These are phyloP conservation scores for Auriscalpium vulgare DNA, from an alignment of 768 basidiomycete genomes.

Conservation along the genomic window DNA sequence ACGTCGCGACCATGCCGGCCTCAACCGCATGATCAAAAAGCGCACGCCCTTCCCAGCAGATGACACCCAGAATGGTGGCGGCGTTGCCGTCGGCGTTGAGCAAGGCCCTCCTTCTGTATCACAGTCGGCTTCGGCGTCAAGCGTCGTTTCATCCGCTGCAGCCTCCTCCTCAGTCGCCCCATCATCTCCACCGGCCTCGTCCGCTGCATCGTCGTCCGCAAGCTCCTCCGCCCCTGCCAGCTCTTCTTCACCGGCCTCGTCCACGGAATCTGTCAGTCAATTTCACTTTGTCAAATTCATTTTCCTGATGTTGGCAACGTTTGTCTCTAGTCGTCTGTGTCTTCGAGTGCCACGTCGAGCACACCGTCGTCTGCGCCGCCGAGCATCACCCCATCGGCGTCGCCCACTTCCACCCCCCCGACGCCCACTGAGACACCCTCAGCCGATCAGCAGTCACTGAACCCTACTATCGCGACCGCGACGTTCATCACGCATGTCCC, in stretches of 20 bases:
- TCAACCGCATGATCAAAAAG: constrained; percentile 66
- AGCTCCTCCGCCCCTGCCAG: constrained; percentile 5
- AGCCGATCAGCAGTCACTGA: constrained; percentile 3
- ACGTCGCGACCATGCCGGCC: constrained; percentile 47
- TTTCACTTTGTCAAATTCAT: not conserved
- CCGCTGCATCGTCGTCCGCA: constrained; percentile 8
- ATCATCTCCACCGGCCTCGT: constrained; percentile 3
- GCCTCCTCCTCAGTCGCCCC: constrained; percentile 8
- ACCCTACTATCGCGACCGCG: constrained; percentile 20
- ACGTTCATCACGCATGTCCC: constrained; percentile 16
- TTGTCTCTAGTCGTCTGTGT: not conserved
- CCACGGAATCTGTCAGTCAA: not conserved
- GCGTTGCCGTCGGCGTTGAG: constrained; percentile 10
- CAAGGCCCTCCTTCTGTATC: no score
- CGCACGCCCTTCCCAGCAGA: constrained; percentile 31
- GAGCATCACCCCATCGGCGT: constrained; percentile 1
- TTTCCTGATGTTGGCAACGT: not conserved
- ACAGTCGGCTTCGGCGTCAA: no score
- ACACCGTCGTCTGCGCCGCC: constrained; percentile 23
- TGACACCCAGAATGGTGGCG: not conserved
- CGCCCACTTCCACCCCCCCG: constrained; percentile 12
- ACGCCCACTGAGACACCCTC: constrained; percentile 13
- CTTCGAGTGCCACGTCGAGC: not conserved
- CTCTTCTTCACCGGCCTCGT: constrained; percentile 1
- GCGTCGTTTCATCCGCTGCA: not conserved